Conservation (phyloP, 106 monocot species). For the Xerophyta viscosa region DNA sequence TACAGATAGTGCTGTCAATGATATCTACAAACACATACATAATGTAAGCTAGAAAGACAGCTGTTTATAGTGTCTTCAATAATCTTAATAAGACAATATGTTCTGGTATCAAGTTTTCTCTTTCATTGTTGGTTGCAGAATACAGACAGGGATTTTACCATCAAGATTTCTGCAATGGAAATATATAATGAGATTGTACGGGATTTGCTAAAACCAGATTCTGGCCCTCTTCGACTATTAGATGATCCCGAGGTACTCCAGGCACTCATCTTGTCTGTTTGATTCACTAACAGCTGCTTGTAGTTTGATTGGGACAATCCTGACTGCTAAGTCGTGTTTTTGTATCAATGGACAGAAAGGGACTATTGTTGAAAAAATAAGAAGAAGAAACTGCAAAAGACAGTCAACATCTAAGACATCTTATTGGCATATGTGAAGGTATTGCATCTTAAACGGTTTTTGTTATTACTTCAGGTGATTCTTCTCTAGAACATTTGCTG, state of each 20-base stretch:
- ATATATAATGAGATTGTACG: constrained; percentile 91
- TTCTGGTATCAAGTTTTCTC: neutral
- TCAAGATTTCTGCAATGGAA: constrained; percentile 94
- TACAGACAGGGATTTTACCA: constrained; percentile 59
- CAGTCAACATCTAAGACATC: constrained; percentile 66
- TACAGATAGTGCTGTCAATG: constrained; percentile 80
- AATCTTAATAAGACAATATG: too few relatives aligned
- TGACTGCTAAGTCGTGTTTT: neutral
- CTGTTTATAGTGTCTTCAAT: neutral
- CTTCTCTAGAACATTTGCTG: too few relatives aligned
- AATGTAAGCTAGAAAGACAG: constrained; percentile 39
- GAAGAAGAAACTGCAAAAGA: constrained; percentile 84
- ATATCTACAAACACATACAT: constrained; percentile 86
- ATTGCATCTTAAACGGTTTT: too few relatives aligned
- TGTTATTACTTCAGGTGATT: too few relatives aligned
- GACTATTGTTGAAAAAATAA: constrained; percentile 78
- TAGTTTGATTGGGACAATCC: neutral
- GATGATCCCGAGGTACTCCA: constrained; percentile 89
- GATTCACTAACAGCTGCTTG: neutral
- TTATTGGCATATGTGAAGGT: constrained; percentile 97
- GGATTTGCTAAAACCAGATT: constrained; percentile 83
- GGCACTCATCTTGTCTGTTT: neutral
- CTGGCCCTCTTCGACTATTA: constrained; percentile 76
- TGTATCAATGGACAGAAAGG: constrained; percentile 60
- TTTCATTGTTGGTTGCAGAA: constrained; percentile 23